A percentile compares a stretch with the other conserved stretches of the same genome.
Conservation (phyloP, 202 grass and related monocot species). For the Elaeis oleifera region DNA sequence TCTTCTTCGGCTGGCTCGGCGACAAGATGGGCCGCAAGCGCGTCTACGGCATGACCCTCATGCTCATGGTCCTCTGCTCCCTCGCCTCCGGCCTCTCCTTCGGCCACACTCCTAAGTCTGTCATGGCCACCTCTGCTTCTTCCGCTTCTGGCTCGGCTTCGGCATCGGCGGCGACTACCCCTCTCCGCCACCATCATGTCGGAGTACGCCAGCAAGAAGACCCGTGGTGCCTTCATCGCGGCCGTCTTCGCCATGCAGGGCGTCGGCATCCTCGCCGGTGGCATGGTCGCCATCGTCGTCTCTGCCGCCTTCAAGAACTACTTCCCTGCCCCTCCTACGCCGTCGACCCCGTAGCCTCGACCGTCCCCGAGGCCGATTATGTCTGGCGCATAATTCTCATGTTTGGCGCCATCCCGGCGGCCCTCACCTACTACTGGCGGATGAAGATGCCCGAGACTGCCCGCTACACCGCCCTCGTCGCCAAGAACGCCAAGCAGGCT, state of each 20-base stretch:
- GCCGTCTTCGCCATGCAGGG: constrained; percentile 93
- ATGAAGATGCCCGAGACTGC: constrained; percentile 73
- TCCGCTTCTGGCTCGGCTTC: constrained; percentile 85
- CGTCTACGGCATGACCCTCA: constrained; percentile 68
- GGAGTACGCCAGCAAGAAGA: constrained; percentile 49
- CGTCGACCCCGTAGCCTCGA: constrained; percentile 31
- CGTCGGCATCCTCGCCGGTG: constrained; percentile 61
- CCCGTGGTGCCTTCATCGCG: constrained; percentile 64
- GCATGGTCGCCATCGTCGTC: constrained; percentile 43
- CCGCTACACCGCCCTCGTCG: constrained; percentile 58
- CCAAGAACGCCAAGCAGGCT: constrained; percentile 53
- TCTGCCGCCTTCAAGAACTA: constrained; percentile 31
- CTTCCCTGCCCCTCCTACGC: constrained; percentile 38
- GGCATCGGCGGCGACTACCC: constrained; percentile 67
- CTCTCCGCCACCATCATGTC: constrained; percentile 61
- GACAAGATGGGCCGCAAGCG: constrained; percentile 70
- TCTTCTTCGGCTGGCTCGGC: constrained; percentile 80
- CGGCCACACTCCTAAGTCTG: constrained; percentile 26
- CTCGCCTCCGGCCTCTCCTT: constrained; percentile 62
- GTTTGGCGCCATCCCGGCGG: constrained; percentile 57
- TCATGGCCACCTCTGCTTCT: constrained; percentile 72
- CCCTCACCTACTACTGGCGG: constrained; percentile 57
- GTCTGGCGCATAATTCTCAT: constrained; percentile 61
- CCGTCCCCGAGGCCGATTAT: constrained; percentile 34
- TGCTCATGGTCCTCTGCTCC: constrained; percentile 60